Conservation (phyloP, 306 rosid genomes). For the Cicer cuneatum region DNA sequence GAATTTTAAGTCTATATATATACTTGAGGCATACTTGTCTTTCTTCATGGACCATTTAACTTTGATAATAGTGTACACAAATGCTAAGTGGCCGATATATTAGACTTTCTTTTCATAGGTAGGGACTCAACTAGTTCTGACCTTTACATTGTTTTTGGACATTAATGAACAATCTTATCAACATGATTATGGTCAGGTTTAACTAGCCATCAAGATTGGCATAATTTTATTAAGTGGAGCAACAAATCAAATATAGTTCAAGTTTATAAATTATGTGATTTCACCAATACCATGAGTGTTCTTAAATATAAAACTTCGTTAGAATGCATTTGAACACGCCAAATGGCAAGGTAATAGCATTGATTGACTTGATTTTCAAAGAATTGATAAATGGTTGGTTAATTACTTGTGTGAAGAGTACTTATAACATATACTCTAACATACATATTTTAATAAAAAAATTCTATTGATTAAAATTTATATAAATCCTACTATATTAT, state of each 20-base stretch:
- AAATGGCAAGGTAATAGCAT: conserved; percentile 39
- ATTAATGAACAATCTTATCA: conserved; percentile 41
- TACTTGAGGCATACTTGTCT: conserved; percentile 45
- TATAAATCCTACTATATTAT: too few relatives aligned
- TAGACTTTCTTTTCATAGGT: conserved; percentile 50
- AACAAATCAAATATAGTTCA: conserved; percentile 29
- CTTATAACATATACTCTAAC: too few relatives aligned
- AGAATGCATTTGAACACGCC: conserved; percentile 39
- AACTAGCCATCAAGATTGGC: conserved; percentile 33
- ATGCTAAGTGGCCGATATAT: conserved; percentile 48
- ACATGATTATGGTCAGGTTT: conserved; percentile 39
- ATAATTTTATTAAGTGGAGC: conserved; percentile 34
- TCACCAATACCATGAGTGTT: conserved; percentile 25
- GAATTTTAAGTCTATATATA: conserved; percentile 39
- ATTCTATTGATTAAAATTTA: too few relatives aligned
- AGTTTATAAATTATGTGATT: conserved; percentile 12
- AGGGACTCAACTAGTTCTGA: conserved; percentile 41
- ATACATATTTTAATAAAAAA: too few relatives aligned
- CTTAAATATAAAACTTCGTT: not conserved
- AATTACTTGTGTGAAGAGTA: not conserved
- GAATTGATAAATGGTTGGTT: not conserved
- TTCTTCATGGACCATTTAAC: conserved; percentile 51
- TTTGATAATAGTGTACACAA: conserved; percentile 45
- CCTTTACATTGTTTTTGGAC: conserved; percentile 46
- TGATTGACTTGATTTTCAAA: conserved; percentile 1